Evolutionary conservation across 768 basidiomycete genomes (phyloP).

Genomic region (Lactarius hatsudake): DNA sequence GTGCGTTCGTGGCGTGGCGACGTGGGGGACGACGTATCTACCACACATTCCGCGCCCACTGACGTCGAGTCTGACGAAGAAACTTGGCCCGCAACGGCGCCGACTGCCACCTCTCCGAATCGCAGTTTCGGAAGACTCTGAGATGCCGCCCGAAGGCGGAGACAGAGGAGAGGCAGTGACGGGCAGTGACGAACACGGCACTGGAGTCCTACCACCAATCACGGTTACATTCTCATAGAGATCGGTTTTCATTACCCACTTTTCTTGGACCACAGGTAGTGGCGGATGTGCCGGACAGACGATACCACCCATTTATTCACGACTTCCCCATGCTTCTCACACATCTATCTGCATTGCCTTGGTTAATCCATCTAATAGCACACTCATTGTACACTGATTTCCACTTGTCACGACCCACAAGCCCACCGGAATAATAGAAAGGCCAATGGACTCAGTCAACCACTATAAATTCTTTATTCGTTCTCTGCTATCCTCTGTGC

Average conservation of each 20-base stretch:
- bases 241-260: not conserved
- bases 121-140: conserved; percentile 26
- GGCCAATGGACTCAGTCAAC: not conserved
- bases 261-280: not conserved
- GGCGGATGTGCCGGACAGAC: conserved; percentile 12
- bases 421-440: not conserved
- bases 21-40: conserved; percentile 18
- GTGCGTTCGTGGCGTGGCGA: conserved; percentile 54
- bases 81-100: conserved; percentile 18
- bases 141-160: conserved; percentile 27
- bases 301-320: conserved; percentile 28
- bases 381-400: conserved; percentile 16
- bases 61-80: conserved; percentile 27
- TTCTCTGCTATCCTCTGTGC: conserved; percentile 47
- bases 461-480: not conserved
- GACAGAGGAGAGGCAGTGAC: conserved; percentile 34
- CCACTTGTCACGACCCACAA: conserved; percentile 5
- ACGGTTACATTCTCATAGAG: conserved; percentile 43
- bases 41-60: conserved; percentile 22
- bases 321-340: conserved; percentile 9
- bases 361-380: conserved; percentile 25
- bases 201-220: conserved; percentile 39
- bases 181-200: conserved; percentile 25
- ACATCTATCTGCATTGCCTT: conserved; percentile 14
- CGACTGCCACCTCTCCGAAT: conserved; percentile 29